Base-by-base conservation (phyloP, 306 rosid species). In the Pyrus bretschneideri region DNA sequence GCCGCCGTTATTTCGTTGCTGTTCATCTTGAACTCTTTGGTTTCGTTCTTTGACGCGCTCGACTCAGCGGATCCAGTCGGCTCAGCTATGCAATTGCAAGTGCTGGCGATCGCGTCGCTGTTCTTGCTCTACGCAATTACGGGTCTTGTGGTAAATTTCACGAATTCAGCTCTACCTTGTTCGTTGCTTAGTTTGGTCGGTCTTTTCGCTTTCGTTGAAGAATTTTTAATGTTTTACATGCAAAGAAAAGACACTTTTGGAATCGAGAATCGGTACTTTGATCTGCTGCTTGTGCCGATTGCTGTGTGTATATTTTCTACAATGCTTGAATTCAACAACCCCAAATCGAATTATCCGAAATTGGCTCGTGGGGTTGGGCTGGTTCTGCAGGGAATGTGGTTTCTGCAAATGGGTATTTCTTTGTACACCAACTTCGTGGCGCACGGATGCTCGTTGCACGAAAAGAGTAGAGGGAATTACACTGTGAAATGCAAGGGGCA, bases 311-410 rank as follows among this genome's bases (percentile, higher is more conserved):
- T 89, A 11, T 51, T 92, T 64, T 83, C 92, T 4, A 91, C 96
- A 0, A 8, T 81, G 10, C 67, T 89, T 15, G 88, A 88, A 44
- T 23, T 89, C 77, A 76, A 59, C 17, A 76, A 87, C n/a, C 81
- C 91, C 0, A 27, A 49, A 11, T 90, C 87, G 69, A 61, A 14
- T 67, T 29, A 76, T 3, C 87, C 93, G 8, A 87, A 77, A 79
- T 33, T 94, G 80, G 89, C 78, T 3, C 93, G 96, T 22, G 97
- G 89, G 73, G 57, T 86, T 30, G 98, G 93, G 29, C 67, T 94
- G 65, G 79, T 87, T 67, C 72, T 92, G 4, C 97, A 94, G 30
- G 98, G 98, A 3, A 77, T 85, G 5, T 94, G 98, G 98, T 85
- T 94, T 35, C 15, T 86, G 27, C 98, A 94, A 76, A 94, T 90